These are phyloP conservation scores for Alternaria arborescens DNA, from an alignment of 2,329 filamentous ascomycete species.

Conservation along the genomic window DNA sequence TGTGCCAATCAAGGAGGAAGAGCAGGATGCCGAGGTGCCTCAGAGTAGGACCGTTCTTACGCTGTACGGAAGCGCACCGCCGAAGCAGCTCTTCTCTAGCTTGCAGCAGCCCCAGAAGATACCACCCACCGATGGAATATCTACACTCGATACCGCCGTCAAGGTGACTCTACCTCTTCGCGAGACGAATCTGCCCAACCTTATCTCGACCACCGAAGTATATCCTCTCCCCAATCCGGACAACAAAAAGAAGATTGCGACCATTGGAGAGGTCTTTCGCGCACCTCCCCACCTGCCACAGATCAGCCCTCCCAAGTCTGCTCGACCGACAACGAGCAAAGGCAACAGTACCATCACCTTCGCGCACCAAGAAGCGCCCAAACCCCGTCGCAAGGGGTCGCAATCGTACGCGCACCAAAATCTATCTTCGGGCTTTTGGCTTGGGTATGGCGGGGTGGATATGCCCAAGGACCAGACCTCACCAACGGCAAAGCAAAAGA, in stretches of 20 bases:
- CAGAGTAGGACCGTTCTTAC: slow-evolving; percentile 72
- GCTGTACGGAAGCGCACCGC: slow-evolving; percentile 75
- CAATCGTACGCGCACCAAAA: slow-evolving; percentile 72
- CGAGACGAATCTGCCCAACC: slow-evolving; percentile 75
- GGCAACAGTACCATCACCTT: slow-evolving; percentile 60
- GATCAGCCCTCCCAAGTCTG: slow-evolving; percentile 75
- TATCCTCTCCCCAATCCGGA: slow-evolving; percentile 60
- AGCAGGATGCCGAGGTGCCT: slow-evolving; percentile 31
- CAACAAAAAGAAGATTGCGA: slow-evolving; percentile 63
- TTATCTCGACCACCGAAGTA: slow-evolving; percentile 74
- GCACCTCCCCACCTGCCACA: slow-evolving; percentile 70
- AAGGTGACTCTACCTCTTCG: slow-evolving; percentile 62
- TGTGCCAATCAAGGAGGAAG: slow-evolving; percentile 33
- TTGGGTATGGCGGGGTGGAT: slow-evolving; percentile 61
- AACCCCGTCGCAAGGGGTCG: slow-evolving; percentile 52
- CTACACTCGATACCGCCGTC: slow-evolving; percentile 52
- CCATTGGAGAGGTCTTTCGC: slow-evolving; percentile 78
- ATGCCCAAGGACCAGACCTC: slow-evolving; percentile 57
- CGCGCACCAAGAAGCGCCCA: slow-evolving; percentile 61
- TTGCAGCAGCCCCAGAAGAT: slow-evolving; percentile 66
- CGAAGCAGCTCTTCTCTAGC: slow-evolving; percentile 86
- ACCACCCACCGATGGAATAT: slow-evolving; percentile 42
- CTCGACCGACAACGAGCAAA: slow-evolving; percentile 72
- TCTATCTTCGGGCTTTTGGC: slow-evolving; percentile 73
- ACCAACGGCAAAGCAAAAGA: slow-evolving; percentile 72